phyloP scores from a whole-genome alignment of 2,329 filamentous ascomycete genomes.

The Penicillium olsonii region DNA sequence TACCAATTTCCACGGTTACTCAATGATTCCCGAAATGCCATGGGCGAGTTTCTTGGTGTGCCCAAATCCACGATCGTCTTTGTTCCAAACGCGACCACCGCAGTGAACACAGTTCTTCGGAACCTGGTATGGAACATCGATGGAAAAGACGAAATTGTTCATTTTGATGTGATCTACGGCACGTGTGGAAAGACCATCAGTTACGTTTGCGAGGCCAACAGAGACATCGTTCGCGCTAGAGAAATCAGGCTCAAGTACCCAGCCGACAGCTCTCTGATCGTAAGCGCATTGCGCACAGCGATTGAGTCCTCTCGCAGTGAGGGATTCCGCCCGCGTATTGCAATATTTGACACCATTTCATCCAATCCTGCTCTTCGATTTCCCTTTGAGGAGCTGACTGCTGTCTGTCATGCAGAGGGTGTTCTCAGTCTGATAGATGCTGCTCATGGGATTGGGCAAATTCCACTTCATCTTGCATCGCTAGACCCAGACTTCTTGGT shows the following conservation, averaged over 20 bases:
- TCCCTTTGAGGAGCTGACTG: constrained; percentile 67
- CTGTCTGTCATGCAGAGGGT: constrained; percentile 62
- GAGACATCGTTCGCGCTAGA: constrained; percentile 39
- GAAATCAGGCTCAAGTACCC: constrained; percentile 65
- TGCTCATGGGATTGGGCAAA: constrained; percentile 76
- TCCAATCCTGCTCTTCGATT: constrained; percentile 73
- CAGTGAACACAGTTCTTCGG: constrained; percentile 69
- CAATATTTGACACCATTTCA: constrained; percentile 73
- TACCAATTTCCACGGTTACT: constrained; percentile 65
- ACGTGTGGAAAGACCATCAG: constrained; percentile 70
- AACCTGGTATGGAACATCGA: constrained; percentile 66
- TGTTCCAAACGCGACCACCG: constrained; percentile 71
- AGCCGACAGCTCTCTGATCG: constrained; percentile 64
- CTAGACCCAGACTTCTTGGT: constrained; percentile 80
- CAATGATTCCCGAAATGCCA: constrained; percentile 62
- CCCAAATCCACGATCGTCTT: constrained; percentile 68
- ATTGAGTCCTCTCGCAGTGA: constrained; percentile 11
- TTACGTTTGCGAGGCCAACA: constrained; percentile 65
- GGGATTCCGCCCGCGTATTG: constrained; percentile 51
- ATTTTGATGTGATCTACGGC: constrained; percentile 72
- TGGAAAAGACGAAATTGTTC: constrained; percentile 59
- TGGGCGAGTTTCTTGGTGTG: constrained; percentile 66
- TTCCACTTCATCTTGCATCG: constrained; percentile 63
- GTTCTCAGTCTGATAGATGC: constrained; percentile 74
- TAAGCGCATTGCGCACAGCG: constrained; percentile 36